Evolutionary conservation across 2,329 filamentous ascomycete species (phyloP).

Genomic region (Triangularia verruculosa): DNA sequence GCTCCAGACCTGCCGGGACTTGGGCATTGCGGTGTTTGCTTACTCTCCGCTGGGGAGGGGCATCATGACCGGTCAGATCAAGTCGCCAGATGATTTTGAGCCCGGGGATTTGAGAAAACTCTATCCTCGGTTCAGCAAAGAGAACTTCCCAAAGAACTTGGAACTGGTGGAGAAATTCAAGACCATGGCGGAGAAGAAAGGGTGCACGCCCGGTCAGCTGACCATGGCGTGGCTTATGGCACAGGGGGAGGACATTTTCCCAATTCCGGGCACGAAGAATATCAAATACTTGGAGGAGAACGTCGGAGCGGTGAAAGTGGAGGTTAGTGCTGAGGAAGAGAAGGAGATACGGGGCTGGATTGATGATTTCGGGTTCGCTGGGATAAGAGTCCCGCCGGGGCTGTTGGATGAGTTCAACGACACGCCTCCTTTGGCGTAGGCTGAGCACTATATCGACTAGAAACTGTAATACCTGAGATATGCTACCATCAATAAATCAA

Average conservation of each 20-base stretch:
- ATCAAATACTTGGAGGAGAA: slow-evolving; percentile 47
- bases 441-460: too few relatives aligned
- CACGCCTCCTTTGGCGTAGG: not conserved
- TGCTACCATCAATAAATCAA: too few relatives aligned
- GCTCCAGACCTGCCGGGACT: slow-evolving; percentile 35
- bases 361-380: not conserved
- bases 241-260: slow-evolving; percentile 41
- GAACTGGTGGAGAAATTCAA: slow-evolving; percentile 49
- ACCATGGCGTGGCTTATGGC: slow-evolving; percentile 57
- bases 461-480: too few relatives aligned
- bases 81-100: slow-evolving; percentile 45
- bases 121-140: slow-evolving; percentile 47
- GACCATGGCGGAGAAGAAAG: slow-evolving; percentile 51
- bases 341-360: slow-evolving; percentile 27
- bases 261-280: slow-evolving; percentile 48
- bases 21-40: slow-evolving; percentile 52
- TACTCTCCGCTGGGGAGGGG: slow-evolving; percentile 61
- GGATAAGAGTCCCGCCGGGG: not conserved
- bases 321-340: slow-evolving; percentile 35
- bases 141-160: slow-evolving; percentile 56
- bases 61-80: slow-evolving; percentile 51
- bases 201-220: slow-evolving; percentile 53
- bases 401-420: not conserved
- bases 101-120: slow-evolving; percentile 45
- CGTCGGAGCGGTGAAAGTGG: slow-evolving; percentile 32